Conservation (phyloP, 2,329 filamentous ascomycete species). For the Ophiostoma novo-ulmi region DNA sequence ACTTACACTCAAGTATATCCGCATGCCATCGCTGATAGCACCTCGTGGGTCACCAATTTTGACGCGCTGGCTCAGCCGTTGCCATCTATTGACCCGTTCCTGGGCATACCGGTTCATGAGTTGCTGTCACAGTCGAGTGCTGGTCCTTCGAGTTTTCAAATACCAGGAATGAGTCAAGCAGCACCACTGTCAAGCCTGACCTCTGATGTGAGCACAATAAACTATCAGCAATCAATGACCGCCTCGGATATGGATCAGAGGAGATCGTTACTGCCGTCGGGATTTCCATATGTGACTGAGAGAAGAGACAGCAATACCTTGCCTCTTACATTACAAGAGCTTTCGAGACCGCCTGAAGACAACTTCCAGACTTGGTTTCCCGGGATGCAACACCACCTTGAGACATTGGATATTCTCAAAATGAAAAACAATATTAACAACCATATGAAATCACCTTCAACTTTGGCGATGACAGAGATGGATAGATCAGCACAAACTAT, state of each 20-base stretch:
- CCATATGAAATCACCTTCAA: background rate
- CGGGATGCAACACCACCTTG: background rate
- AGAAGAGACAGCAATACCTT: background rate
- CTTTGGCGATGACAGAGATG: too few species aligned
- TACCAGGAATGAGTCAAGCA: background rate
- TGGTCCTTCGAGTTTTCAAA: background rate
- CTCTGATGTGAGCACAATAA: background rate
- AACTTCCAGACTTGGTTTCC: background rate
- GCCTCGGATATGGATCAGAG: background rate
- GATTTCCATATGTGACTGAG: background rate
- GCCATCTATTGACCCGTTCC: background rate
- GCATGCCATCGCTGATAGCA: background rate
- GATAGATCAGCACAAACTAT: too few species aligned
- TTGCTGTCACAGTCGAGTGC: background rate
- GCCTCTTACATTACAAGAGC: background rate
- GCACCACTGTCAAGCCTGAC: background rate
- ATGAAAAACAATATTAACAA: background rate
- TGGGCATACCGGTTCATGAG: background rate
- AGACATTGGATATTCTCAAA: background rate
- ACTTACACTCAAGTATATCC: background rate
- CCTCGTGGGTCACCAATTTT: background rate
- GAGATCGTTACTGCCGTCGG: background rate
- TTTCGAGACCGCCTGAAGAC: background rate
- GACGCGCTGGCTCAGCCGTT: background rate
- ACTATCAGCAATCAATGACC: background rate